A percentile compares a stretch with the other conserved stretches of the same genome.
phyloP scores from a whole-genome alignment of 2,329 filamentous ascomycete genomes.

The Aureobasidium sp. region DNA sequence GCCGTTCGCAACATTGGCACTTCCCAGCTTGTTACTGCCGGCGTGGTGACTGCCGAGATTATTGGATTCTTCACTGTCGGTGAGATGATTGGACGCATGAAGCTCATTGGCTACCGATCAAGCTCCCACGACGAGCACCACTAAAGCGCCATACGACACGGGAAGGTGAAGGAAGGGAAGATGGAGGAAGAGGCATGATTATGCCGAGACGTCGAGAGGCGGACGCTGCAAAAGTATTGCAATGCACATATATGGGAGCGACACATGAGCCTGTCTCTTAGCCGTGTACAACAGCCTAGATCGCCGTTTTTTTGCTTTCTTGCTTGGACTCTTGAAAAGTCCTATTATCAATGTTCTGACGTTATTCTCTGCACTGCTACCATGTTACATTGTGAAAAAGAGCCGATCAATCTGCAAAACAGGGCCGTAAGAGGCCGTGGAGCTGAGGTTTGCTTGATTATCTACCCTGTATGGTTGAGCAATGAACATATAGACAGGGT shows the following conservation, averaged over 20 bases:
- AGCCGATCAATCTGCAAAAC: no score
- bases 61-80: slow-evolving; percentile 97
- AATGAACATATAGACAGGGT: no score
- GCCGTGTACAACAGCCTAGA: slow-evolving; percentile 16
- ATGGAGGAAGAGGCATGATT: not conserved
- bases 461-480: no score
- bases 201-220: slow-evolving; percentile 3
- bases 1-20: slow-evolving; percentile 62
- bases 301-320: slow-evolving; percentile 9
- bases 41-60: slow-evolving; percentile 76
- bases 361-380: not conserved
- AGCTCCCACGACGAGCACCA: slow-evolving; percentile 16
- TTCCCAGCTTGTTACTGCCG: slow-evolving; percentile 63
- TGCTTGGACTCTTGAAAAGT: slow-evolving; percentile 8
- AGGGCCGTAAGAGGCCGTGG: no score
- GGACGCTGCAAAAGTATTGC: slow-evolving; percentile 10
- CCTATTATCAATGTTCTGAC: not conserved
- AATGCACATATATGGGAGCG: slow-evolving; percentile 8
- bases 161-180: slow-evolving; percentile 1
- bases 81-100: slow-evolving; percentile 92
- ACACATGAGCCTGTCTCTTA: slow-evolving; percentile 8
- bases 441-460: no score
- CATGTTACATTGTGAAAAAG: not conserved
- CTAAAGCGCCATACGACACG: slow-evolving; percentile 14
- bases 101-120: slow-evolving; percentile 77